phyloP scores from a whole-genome alignment of 139 green algal species.

The Coccomyxa sp. region DNA sequence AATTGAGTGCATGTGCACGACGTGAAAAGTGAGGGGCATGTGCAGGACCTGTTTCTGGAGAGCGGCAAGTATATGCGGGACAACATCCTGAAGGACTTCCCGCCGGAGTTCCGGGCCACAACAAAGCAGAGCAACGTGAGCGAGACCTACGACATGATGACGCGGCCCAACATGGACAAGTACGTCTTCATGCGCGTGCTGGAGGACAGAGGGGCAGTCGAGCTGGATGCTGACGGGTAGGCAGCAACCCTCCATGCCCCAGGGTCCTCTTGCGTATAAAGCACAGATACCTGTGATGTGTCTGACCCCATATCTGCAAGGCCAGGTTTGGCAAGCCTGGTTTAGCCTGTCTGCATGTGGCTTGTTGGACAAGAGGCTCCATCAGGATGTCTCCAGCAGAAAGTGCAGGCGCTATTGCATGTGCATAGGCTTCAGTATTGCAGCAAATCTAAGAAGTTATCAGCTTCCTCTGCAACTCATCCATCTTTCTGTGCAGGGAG shows the following conservation, averaged over 20 bases:
- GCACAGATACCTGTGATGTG: not conserved
- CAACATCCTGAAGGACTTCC: constrained; percentile 10
- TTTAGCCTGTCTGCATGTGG: not conserved
- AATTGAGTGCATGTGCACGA: no score
- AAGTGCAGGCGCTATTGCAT: not conserved
- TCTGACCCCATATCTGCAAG: not conserved
- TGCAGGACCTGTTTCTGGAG: constrained; percentile 26
- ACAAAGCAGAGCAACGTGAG: constrained; percentile 28
- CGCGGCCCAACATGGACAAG: constrained; percentile 23
- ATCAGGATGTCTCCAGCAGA: not conserved
- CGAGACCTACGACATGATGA: constrained; percentile 38
- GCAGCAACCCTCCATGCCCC: no score
- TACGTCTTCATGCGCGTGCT: constrained; percentile 42
- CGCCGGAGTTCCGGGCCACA: constrained; percentile 31
- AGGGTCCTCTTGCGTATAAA: not conserved
- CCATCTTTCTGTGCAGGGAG: constrained; percentile 5
- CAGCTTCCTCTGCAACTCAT: not conserved
- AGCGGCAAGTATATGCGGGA: constrained; percentile 22
- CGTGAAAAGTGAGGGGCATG: not conserved
- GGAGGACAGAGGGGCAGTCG: constrained; percentile 31
- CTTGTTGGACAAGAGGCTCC: not conserved
- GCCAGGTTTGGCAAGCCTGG: not conserved
- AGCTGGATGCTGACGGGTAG: constrained; percentile 34
- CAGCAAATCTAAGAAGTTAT: not conserved
- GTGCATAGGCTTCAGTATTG: not conserved